Evolutionary conservation across 1,139 yeast species (phyloP).

Genomic region (Yamadazyma buinensis): DNA sequence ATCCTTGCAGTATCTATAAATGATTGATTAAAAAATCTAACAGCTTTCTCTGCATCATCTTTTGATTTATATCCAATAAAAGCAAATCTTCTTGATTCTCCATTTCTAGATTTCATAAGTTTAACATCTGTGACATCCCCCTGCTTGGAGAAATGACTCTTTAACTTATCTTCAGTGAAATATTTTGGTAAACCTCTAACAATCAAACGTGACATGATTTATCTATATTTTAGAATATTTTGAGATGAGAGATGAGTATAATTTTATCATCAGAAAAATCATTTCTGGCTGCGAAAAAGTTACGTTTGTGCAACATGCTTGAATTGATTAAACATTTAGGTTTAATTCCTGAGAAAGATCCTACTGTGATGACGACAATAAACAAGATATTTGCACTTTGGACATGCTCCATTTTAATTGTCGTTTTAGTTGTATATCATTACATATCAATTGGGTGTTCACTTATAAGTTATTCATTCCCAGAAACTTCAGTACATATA

Average conservation of each 20-base stretch:
- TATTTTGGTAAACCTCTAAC: conserved; percentile 91
- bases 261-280: not conserved
- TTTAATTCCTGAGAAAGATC: conserved; percentile 13
- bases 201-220: conserved; percentile 79
- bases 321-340: conserved; percentile 23
- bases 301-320: conserved; percentile 8
- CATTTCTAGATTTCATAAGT: conserved; percentile 72
- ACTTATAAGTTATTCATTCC: conserved; percentile 19
- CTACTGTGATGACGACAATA: conserved; percentile 7
- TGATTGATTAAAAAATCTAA: conserved; percentile 67
- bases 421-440: conserved; percentile 20
- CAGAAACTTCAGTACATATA: conserved; percentile 23
- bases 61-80: conserved; percentile 78
- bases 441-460: conserved; percentile 19
- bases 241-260: not conserved
- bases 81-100: conserved; percentile 90
- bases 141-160: conserved; percentile 61
- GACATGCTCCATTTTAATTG: conserved; percentile 14
- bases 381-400: conserved; percentile 18
- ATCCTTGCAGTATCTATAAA: conserved; percentile 81
- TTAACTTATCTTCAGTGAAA: conserved; percentile 70
- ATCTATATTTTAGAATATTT: too few species aligned
- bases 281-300: not conserved
- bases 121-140: conserved; percentile 83
- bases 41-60: conserved; percentile 77